phyloP scores from a whole-genome alignment of 2,329 filamentous ascomycete genomes.

The Microdochium nivale region DNA sequence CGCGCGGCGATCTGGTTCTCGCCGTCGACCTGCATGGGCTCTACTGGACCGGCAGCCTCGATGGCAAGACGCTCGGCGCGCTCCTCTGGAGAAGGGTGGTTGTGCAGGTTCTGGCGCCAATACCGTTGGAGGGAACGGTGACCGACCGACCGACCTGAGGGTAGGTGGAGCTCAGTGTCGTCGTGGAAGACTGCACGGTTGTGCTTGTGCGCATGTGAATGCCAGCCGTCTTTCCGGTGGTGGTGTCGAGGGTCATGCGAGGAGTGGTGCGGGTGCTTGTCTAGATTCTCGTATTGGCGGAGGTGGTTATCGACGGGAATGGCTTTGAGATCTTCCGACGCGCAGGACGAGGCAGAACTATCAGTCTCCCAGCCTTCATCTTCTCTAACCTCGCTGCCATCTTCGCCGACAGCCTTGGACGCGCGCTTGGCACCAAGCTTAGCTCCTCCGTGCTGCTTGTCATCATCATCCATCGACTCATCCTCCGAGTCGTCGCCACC shows the following conservation, averaged over 20 bases:
- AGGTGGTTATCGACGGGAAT: constrained; percentile 67
- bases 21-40: constrained; percentile 26
- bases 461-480: constrained; percentile 37
- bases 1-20: constrained; percentile 24
- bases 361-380: constrained; percentile 94
- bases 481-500: constrained; percentile 53
- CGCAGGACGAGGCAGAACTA: constrained; percentile 78
- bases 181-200: constrained; percentile 72
- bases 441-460: constrained; percentile 48
- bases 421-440: constrained; percentile 59
- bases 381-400: constrained; percentile 46
- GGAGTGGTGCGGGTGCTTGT: constrained; percentile 68
- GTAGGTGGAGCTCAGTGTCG: constrained; percentile 89
- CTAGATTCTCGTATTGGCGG: constrained; percentile 63
- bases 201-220: constrained; percentile 74
- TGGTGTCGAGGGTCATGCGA: constrained; percentile 63
- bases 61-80: constrained; percentile 59
- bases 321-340: constrained; percentile 74
- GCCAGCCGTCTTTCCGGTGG: constrained; percentile 67
- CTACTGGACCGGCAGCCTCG: constrained; percentile 28
- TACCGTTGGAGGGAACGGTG: constrained; percentile 83
- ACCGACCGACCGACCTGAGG: constrained; percentile 79
- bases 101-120: constrained; percentile 85
- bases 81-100: constrained; percentile 72
- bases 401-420: constrained; percentile 39